Percentiles rank a stretch among this genome's conserved stretches.
Evolutionary conservation across 371 early-diverging fungal species (phyloP).

Genomic region (Massospora cicadina): DNA sequence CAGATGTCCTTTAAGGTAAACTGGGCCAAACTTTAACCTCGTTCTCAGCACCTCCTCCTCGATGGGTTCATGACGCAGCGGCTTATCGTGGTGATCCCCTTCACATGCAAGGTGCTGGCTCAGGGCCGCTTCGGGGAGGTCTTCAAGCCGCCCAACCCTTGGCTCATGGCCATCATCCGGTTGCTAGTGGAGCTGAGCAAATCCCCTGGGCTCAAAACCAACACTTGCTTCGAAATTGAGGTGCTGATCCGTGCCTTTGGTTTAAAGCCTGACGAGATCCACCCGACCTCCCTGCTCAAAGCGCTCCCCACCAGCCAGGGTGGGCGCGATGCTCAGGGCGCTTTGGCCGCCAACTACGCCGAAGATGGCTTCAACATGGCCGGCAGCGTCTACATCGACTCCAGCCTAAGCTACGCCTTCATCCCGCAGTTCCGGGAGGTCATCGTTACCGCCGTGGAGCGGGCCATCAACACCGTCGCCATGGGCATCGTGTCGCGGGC

Average conservation of each 20-base stretch:
- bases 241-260: slow-evolving; percentile 82
- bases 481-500: slow-evolving; percentile 80
- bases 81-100: slow-evolving; percentile 90
- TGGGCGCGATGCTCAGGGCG: slow-evolving; percentile 17
- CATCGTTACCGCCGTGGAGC: slow-evolving; percentile 70
- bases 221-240: slow-evolving; percentile 93
- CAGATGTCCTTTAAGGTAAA: slow-evolving; percentile 76
- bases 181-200: slow-evolving; percentile 83
- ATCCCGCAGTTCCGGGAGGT: slow-evolving; percentile 56
- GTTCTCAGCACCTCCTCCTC: slow-evolving; percentile 56
- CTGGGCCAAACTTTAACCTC: neutral
- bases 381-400: slow-evolving; percentile 11
- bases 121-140: slow-evolving; percentile 65
- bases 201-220: slow-evolving; percentile 78
- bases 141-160: slow-evolving; percentile 93
- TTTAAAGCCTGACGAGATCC: slow-evolving; percentile 68
- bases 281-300: slow-evolving; percentile 54
- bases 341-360: slow-evolving; percentile 19
- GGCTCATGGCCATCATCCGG: slow-evolving; percentile 87
- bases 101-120: slow-evolving; percentile 92
- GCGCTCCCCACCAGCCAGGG: slow-evolving; percentile 29
- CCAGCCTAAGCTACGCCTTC: slow-evolving; percentile 2
- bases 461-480: slow-evolving; percentile 66
- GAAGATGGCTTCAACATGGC: slow-evolving; percentile 7
- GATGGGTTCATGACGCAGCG: slow-evolving; percentile 77